Evolutionary conservation across 2,329 filamentous ascomycete species (phyloP), one percentile per base, ranked within the genome.

Genomic region (Nakataea oryzae): DNA sequence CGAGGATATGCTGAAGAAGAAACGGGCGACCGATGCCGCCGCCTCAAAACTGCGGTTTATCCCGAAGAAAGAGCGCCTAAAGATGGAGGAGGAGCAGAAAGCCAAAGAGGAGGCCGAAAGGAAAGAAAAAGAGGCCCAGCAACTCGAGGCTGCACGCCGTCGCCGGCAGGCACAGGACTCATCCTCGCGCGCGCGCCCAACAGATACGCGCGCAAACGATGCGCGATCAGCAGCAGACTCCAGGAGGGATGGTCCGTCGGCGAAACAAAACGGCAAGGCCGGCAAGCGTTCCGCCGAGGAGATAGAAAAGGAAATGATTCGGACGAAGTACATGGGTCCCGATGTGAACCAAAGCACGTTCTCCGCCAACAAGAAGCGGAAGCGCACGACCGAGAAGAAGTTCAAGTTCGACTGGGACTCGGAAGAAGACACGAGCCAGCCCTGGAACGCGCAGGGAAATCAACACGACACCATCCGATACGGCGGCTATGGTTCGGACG

Each of bases 351-450:
- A 88, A 66, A 82, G 81, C 62, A 96, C 84, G 50, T 97, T 97
- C 71, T 96, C 92, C 0, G 93, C 93, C 1, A 91, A 95, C 78
- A 99, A 97, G 82, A 97, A 97, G 79, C 85, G 93, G 62, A 89
- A 90, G 77, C 84, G 93, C 65, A 96, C 92, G 1, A 95, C 91
- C 1, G 93, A 96, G 71, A 91, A 93, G 75, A 97, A 99, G 73
- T 99, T 99, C 79, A 99, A 97, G 70, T 99, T 99, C 69, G 95
- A 96, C 69, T 99, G 95, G 95, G 96, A 96, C 68, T 84, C 86
- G 1, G 90, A 96, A 64, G 95, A 99, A 71, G 95, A 99, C 74
- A 99, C 95, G 0, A 93, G 88, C 66, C 83, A 76, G 59, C 88
- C 91, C 67, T 55, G 89, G 92, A 81, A 95, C 54, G 26, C 26